phyloP scores from a whole-genome alignment of 2,329 filamentous ascomycete species.

The Bisporella sp. region DNA sequence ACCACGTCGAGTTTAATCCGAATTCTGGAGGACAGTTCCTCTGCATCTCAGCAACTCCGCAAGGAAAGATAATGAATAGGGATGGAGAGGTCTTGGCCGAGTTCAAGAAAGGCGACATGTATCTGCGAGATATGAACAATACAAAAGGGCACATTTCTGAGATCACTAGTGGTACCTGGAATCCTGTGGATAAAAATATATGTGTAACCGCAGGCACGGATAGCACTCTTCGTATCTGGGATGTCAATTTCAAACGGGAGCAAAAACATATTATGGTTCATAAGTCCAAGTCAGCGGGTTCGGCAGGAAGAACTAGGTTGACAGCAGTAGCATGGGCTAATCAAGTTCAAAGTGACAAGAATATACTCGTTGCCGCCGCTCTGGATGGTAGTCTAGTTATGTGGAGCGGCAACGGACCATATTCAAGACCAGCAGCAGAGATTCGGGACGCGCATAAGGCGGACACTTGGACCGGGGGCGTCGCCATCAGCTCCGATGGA shows the following conservation, averaged over 20 bases:
- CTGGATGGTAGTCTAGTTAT: slow-evolving; percentile 86
- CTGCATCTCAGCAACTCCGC: slow-evolving; percentile 80
- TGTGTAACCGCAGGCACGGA: slow-evolving; percentile 91
- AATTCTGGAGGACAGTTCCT: slow-evolving; percentile 73
- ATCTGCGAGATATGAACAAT: slow-evolving; percentile 92
- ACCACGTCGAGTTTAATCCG: slow-evolving; percentile 82
- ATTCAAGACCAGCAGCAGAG: slow-evolving; percentile 73
- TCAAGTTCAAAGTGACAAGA: slow-evolving; percentile 68
- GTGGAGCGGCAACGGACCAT: slow-evolving; percentile 87
- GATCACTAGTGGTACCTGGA: slow-evolving; percentile 84
- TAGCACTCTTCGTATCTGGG: slow-evolving; percentile 94
- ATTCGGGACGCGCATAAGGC: slow-evolving; percentile 74
- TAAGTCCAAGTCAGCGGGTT: slow-evolving; percentile 84
- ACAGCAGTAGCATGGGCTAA: slow-evolving; percentile 85
- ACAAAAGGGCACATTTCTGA: slow-evolving; percentile 96
- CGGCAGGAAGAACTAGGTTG: slow-evolving; percentile 87
- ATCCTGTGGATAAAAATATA: slow-evolving; percentile 75
- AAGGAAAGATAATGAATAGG: slow-evolving; percentile 81
- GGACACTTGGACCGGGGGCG: slow-evolving; percentile 84
- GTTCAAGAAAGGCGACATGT: slow-evolving; percentile 98
- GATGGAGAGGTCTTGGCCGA: slow-evolving; percentile 83
- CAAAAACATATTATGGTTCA: slow-evolving; percentile 95
- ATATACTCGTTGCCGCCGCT: slow-evolving; percentile 73
- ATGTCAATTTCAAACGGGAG: slow-evolving; percentile 80
- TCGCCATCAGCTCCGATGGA: slow-evolving; percentile 88